Percentiles rank a stretch among this genome's conserved stretches.
These are phyloP conservation scores for Chlamydomonas sphaeroides DNA, from an alignment of 139 green algal species.

Conservation along the genomic window DNA sequence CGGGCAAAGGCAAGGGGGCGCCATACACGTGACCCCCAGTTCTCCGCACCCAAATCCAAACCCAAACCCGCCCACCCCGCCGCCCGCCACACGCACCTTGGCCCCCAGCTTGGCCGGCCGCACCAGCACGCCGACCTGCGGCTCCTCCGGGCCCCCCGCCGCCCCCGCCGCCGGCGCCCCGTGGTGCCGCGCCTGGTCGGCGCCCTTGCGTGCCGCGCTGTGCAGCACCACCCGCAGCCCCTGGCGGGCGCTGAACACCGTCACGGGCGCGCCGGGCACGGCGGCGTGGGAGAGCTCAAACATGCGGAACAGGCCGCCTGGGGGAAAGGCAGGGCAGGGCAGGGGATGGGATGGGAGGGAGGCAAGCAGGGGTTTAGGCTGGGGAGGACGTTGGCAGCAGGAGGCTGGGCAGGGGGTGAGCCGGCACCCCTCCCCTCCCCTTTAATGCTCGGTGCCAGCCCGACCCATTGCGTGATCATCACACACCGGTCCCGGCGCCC, in stretches of 20 bases:
- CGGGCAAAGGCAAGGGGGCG: no score
- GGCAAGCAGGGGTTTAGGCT: no score
- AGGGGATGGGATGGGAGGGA: background rate
- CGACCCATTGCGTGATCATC: no score
- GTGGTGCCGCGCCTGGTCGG: no score
- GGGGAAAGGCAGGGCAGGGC: background rate
- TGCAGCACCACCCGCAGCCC: slow-evolving; percentile 15
- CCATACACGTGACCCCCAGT: no score
- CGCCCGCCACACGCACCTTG: slow-evolving; percentile 18
- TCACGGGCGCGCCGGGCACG: slow-evolving; percentile 13
- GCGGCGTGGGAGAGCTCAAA: slow-evolving; percentile 33
- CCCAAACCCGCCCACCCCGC: no score
- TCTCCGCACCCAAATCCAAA: no score
- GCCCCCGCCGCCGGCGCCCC: background rate
- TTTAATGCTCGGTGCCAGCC: no score
- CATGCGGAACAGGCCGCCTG: slow-evolving; percentile 34
- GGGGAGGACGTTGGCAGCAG: no score
- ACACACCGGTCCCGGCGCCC: no score
- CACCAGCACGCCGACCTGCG: background rate
- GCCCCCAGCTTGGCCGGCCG: background rate
- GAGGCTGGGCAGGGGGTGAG: no score
- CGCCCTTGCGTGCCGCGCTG: background rate
- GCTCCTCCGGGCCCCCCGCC: background rate
- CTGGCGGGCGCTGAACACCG: slow-evolving; percentile 31
- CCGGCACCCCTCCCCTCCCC: no score